A percentile compares a stretch with the other conserved stretches of the same genome.
Conservation (phyloP, 1,284 basidiomycete genomes). For the Rhodotorula sp. region DNA sequence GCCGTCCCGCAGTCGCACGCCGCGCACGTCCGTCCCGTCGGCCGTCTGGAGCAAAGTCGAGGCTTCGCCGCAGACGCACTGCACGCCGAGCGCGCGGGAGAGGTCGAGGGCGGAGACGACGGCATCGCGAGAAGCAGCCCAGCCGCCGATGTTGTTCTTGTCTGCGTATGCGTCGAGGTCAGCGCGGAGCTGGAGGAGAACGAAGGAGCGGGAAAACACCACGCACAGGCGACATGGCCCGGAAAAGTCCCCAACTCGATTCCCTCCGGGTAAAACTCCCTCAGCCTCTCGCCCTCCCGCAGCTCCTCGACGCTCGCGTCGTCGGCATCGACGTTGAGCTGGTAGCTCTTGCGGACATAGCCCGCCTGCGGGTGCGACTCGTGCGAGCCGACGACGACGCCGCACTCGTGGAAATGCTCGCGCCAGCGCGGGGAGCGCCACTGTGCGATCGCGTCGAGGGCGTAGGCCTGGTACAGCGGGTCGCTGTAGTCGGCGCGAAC, state of each 20-base stretch:
- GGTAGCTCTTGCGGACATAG: slow-evolving; percentile 25
- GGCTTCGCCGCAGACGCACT: slow-evolving; percentile 27
- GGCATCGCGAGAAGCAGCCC: slow-evolving; percentile 36
- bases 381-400: slow-evolving; percentile 13
- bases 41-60: slow-evolving; percentile 10
- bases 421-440: slow-evolving; percentile 26
- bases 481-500: slow-evolving; percentile 38
- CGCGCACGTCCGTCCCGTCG: slow-evolving; percentile 5
- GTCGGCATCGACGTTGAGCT: slow-evolving; percentile 21
- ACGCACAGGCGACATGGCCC: slow-evolving; percentile 21
- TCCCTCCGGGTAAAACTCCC: slow-evolving; percentile 11
- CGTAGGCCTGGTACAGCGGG: slow-evolving; percentile 30
- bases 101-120: slow-evolving; percentile 21
- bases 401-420: slow-evolving; percentile 17
- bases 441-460: slow-evolving; percentile 17
- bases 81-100: slow-evolving; percentile 20
- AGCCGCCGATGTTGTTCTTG: slow-evolving; percentile 31
- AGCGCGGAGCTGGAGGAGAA: no score
- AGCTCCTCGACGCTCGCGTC: neutral
- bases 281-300: slow-evolving; percentile 5
- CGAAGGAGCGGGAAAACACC: neutral
- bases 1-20: slow-evolving; percentile 16
- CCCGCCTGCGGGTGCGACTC: slow-evolving; percentile 11
- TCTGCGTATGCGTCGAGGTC: slow-evolving; percentile 8
- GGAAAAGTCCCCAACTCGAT: slow-evolving; percentile 2